A percentile compares a stretch with the other conserved stretches of the same genome.
These are phyloP conservation scores for Bruguiera parviflora DNA, from an alignment of 345 rosid species.

Conservation along the genomic window DNA sequence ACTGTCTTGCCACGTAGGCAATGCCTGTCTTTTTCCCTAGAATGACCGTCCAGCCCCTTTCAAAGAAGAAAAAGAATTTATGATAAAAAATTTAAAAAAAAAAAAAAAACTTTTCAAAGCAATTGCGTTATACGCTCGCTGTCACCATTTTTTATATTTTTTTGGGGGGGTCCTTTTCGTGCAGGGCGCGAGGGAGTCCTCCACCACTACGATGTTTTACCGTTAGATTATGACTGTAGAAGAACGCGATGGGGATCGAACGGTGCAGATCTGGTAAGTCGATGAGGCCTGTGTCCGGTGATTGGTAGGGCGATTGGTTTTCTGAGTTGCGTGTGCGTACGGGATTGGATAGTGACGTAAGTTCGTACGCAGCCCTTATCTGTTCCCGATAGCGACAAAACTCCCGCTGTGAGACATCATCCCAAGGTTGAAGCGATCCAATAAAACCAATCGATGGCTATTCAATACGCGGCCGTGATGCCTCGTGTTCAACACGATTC, in stretches of 20 bases:
- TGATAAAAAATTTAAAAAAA: too few relatives aligned
- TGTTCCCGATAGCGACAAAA: slow-evolving; percentile 21
- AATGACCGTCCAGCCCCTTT: slow-evolving; percentile 18
- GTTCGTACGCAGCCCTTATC: slow-evolving; percentile 21
- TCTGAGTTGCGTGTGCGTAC: slow-evolving; percentile 16
- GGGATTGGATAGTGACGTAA: slow-evolving; percentile 31
- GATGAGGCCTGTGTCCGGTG: background rate
- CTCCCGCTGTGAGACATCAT: slow-evolving; percentile 10
- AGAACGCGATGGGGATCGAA: background rate
- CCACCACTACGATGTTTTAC: background rate
- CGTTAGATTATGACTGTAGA: background rate
- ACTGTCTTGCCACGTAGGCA: slow-evolving; percentile 21
- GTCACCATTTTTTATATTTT: slow-evolving; percentile 1
- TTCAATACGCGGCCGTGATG: too few relatives aligned
- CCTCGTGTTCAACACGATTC: background rate
- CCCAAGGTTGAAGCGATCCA: background rate
- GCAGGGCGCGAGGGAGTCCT: slow-evolving; percentile 5
- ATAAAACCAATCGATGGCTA: too few relatives aligned
- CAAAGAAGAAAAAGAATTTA: background rate
- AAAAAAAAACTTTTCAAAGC: background rate
- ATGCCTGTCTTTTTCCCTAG: background rate
- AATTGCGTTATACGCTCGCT: background rate
- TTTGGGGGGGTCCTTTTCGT: slow-evolving; percentile 3
- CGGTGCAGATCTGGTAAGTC: background rate
- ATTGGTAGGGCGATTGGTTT: background rate